Evolutionary conservation across 306 rosid genomes (phyloP), one percentile per base, ranked within the genome.

Genomic region (Oemleria cerasiformis): DNA sequence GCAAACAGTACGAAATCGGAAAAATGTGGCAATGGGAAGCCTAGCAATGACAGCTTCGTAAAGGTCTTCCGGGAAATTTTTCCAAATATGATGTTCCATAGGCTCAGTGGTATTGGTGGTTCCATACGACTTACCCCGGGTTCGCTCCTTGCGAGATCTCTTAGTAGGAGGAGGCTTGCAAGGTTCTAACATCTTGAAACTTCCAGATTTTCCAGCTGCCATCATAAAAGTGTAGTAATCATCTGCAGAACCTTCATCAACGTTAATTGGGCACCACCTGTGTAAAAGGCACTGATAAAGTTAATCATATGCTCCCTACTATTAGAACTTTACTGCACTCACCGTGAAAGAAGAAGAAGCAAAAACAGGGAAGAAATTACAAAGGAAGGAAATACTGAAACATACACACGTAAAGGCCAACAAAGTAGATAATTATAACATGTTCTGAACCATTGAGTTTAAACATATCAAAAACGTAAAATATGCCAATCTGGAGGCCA

Each of bases 11-110:
- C 97, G 96, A 77, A 88, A 87, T 59, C 92, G 90, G 62, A 92
- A 90, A 74, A 90, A 86, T 21, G 88, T 81, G 65, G 88, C 86
- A 76, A 90, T 67, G 7, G 98, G 98, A 76, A 92, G 92, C 77
- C 96, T 85, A 7, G 97, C 97, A 72, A 92, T 83, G 69, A 92
- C 98, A 59, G 86, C 83, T 82, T 92, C 96, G 56, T 84, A 68
- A 63, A 92, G 84, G 84, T 92, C 98, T 72, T 90, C 92, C 4
- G 98, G 98, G 71, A 92, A 84, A 74, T 85, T 80, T 81, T 88
- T 88, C 98, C 98, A 92, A 57, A 90, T 85, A 44, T 88, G 75
- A 67, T 77, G 86, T 62, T 90, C 92, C 96, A 92, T 88, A 44
- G 78, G 80, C 82, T 88, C 93, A 68, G 81, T 78, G 47, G 83